Evolutionary conservation across 2,329 filamentous ascomycete genomes (phyloP).

Genomic region (Talaromyces sp.): DNA sequence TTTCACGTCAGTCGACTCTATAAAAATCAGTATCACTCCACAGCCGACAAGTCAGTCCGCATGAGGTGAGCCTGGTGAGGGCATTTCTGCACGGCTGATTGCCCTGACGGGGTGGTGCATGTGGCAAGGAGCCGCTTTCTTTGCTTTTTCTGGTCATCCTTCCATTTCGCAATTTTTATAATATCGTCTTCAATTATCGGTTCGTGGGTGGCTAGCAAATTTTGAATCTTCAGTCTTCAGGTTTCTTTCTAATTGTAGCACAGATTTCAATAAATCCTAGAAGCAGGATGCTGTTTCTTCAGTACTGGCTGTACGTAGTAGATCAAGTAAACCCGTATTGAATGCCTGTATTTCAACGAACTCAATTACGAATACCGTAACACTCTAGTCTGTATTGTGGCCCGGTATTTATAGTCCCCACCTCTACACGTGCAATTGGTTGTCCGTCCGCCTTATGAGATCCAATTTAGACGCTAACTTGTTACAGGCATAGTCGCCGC

Average conservation of each 20-base stretch:
- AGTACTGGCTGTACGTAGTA: neutral
- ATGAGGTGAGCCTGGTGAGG: neutral
- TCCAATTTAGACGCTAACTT: neutral
- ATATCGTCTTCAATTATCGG: too few species aligned
- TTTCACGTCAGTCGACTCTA: neutral
- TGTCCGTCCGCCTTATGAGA: conserved; percentile 5
- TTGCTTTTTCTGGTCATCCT: neutral
- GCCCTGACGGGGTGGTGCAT: neutral
- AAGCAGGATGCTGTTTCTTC: neutral
- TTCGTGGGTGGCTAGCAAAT: too few species aligned
- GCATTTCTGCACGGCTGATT: neutral
- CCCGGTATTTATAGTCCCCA: neutral
- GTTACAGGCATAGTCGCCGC: conserved; percentile 9
- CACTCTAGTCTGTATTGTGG: neutral
- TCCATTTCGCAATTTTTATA: neutral
- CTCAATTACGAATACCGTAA: neutral
- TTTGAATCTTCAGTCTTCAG: too few species aligned
- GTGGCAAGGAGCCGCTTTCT: neutral
- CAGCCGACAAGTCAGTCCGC: neutral
- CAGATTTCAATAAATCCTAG: neutral
- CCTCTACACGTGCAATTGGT: neutral
- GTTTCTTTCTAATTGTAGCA: neutral
- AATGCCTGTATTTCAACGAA: neutral
- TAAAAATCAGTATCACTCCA: neutral
- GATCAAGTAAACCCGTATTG: neutral